Evolutionary conservation across 1,139 yeast genomes (phyloP), one percentile per base, ranked within the genome.

Genomic region (Yamadazyma aaseri): DNA sequence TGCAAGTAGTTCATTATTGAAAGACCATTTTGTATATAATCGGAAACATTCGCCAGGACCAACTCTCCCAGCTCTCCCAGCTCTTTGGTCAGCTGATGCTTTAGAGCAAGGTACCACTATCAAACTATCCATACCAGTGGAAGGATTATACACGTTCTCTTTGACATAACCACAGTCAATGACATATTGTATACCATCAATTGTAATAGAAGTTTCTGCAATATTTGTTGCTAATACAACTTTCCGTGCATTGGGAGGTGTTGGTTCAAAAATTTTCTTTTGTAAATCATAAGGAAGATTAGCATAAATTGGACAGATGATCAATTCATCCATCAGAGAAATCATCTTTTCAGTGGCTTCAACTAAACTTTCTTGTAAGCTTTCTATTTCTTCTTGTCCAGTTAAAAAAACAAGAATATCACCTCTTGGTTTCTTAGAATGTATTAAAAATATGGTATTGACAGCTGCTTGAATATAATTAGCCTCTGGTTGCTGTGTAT

Each of bases 31-130:
- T 0, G 98, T 90, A 53, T 76, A 92, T 16, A 94, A 63, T 31
- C 98, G 61, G 54, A 82, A 94, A 55, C 98, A 92, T 55, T 87
- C 89, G 0, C 98, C 98, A 0, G 97, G 95, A 0, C 96, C 96
- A 5, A 89, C 86, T 65, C 98, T 80, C 6, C 98, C 98, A 0
- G 97, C 98, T 61, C 98, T 76, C 37, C 98, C 98, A 1, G 96
- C 94, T 42, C 99, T 66, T 61, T 92, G 99, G 45, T 89, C 90
- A 0, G 97, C 97, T 22, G 95, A 86, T 0, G 98, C 98, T 42
- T 84, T 74, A 0, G 97, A 90, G 45, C 96, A 87, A 0, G 96
- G 92, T 0, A 79, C 79, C 1, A 87, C 89, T 10, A 83, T 82
- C 41, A 94, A 68, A 39, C 87, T 81, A 49, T 90, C 97, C 90